A percentile compares a stretch with the other conserved stretches of the same genome.
These are phyloP conservation scores for Dichomitus squalens DNA, from an alignment of 1,284 basidiomycete genomes.

Conservation along the genomic window DNA sequence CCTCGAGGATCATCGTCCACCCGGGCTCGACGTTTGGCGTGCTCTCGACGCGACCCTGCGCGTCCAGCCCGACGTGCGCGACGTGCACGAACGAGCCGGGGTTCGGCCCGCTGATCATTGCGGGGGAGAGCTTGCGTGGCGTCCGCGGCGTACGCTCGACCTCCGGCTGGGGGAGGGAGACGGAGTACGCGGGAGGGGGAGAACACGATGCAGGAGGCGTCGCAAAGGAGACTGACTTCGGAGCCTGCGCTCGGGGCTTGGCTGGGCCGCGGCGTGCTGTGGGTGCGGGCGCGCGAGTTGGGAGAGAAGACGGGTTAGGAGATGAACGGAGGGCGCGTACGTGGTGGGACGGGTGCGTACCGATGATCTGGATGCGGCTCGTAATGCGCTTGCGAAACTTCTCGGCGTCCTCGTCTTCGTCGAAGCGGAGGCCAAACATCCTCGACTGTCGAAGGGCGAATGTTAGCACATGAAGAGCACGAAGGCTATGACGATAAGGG, in stretches of 20 bases:
- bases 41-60: constrained; percentile 68
- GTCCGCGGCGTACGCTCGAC: neutral
- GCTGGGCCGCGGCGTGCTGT: constrained; percentile 14
- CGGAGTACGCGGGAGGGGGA: constrained; percentile 3
- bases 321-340: neutral
- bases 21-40: constrained; percentile 76
- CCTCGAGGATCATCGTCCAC: constrained; percentile 71
- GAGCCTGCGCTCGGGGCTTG: neutral
- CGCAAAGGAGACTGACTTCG: constrained; percentile 10
- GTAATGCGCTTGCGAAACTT: constrained; percentile 53
- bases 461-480: neutral
- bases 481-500: neutral
- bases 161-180: neutral
- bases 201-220: constrained; percentile 8
- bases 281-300: neutral
- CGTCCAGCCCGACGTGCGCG: constrained; percentile 83
- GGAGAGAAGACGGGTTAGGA: neutral
- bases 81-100: constrained; percentile 84
- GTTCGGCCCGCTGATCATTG: constrained; percentile 75
- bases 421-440: constrained; percentile 78
- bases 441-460: constrained; percentile 53
- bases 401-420: constrained; percentile 64
- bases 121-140: constrained; percentile 37
- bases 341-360: constrained; percentile 12
- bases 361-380: constrained; percentile 19